phyloP scores from a whole-genome alignment of 2,329 filamentous ascomycete genomes.

The Cryphonectria radicalis region DNA sequence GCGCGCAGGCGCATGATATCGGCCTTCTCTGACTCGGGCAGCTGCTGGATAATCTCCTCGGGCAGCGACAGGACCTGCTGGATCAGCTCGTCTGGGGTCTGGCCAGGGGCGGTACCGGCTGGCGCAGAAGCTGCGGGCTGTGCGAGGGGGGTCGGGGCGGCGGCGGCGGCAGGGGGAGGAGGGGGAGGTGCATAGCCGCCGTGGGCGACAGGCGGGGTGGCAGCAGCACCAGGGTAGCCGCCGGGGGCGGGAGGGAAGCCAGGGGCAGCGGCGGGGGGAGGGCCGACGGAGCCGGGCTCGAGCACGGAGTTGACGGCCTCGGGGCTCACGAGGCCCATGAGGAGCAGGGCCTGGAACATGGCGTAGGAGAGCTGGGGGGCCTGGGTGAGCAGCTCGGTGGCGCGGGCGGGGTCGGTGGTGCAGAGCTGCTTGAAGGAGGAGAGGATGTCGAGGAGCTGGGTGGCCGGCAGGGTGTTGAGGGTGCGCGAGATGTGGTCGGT shows the following conservation, averaged over 20 bases:
- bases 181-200: slow-evolving; percentile 53
- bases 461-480: slow-evolving; percentile 80
- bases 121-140: slow-evolving; percentile 46
- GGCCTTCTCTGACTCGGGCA: slow-evolving; percentile 74
- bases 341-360: slow-evolving; percentile 89
- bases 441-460: slow-evolving; percentile 90
- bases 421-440: slow-evolving; percentile 92
- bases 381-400: slow-evolving; percentile 82
- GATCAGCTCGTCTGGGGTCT: slow-evolving; percentile 74
- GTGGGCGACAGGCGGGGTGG: slow-evolving; percentile 54
- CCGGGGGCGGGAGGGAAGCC: slow-evolving; percentile 43
- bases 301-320: slow-evolving; percentile 81
- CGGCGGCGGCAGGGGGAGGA: slow-evolving; percentile 37
- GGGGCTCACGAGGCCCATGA: slow-evolving; percentile 91
- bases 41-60: slow-evolving; percentile 76
- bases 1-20: slow-evolving; percentile 81
- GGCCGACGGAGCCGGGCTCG: slow-evolving; percentile 55
- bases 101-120: slow-evolving; percentile 40
- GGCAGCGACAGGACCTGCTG: slow-evolving; percentile 81
- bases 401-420: slow-evolving; percentile 78
- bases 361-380: slow-evolving; percentile 93
- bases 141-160: slow-evolving; percentile 38
- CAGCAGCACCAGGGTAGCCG: slow-evolving; percentile 46
- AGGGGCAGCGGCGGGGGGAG: slow-evolving; percentile 36
- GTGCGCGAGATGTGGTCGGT: slow-evolving; percentile 92